These are phyloP conservation scores for Knoxdaviesia capensis DNA, from an alignment of 2,329 filamentous ascomycete genomes.

Conservation along the genomic window DNA sequence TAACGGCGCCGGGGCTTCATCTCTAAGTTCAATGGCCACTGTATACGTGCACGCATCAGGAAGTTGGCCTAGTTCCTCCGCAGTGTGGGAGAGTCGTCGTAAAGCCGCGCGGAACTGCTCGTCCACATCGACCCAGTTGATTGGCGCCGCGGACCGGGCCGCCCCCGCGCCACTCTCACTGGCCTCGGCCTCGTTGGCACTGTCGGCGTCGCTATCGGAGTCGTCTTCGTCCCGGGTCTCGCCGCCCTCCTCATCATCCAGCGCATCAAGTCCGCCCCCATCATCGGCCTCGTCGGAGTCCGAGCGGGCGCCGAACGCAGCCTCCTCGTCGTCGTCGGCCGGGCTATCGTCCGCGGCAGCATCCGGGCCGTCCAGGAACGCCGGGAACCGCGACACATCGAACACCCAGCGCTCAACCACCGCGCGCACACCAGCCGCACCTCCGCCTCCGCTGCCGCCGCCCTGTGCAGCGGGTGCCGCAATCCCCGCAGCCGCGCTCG, in stretches of 20 bases:
- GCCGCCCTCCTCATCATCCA: conserved; percentile 7
- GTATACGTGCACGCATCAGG: conserved; percentile 53
- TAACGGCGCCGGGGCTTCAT: conserved; percentile 36
- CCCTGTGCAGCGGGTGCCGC: background rate
- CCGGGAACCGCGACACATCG: conserved; percentile 31
- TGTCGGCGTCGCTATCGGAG: conserved; percentile 5
- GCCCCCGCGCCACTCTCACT: conserved; percentile 7
- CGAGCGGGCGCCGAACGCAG: too few species aligned
- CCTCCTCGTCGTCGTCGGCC: conserved; percentile 4
- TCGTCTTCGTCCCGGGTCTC: conserved; percentile 3
- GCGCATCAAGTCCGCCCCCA: background rate
- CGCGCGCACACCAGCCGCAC: conserved; percentile 6
- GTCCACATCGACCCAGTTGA: conserved; percentile 41
- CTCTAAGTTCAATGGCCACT: conserved; percentile 51
- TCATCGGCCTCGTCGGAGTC: conserved; percentile 7
- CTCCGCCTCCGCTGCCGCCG: background rate
- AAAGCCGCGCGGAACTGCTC: conserved; percentile 54
- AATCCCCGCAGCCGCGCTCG: background rate
- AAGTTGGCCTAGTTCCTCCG: conserved; percentile 32
- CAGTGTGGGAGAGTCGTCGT: conserved; percentile 37
- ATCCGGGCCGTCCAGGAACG: conserved; percentile 14
- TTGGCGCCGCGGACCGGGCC: background rate
- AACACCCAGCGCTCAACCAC: conserved; percentile 44
- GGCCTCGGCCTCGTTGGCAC: conserved; percentile 5
- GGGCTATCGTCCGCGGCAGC: conserved; percentile 6